Base-by-base conservation (phyloP, 73 alveolate genomes). In the Symbiodinium pilosum region DNA sequence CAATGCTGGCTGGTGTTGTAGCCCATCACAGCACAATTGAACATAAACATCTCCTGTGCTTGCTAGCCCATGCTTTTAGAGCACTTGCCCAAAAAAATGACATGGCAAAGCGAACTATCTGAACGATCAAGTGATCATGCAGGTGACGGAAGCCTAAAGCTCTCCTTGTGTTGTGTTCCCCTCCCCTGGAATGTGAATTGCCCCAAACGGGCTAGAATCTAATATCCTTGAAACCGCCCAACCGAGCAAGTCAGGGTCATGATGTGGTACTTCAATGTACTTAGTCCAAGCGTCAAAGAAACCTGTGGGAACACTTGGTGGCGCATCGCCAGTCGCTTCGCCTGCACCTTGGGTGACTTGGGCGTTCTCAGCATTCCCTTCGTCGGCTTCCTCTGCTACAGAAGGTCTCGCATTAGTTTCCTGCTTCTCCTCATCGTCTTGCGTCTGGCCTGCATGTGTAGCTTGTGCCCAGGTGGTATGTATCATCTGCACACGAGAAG, bases 1-100 rank as follows among this genome's bases (percentile, higher is more conserved):
- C 97, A 91, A 16, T 59, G 97, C 88, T 91, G 39, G 34, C 77
- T 40, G 24, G 77, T 24, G 51, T 59, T 28, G 52, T 42, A 91
- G 69, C 97, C 97, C 97, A 91, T 91, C 81, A 84, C 88, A 14
- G 97, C 77, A n/a, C 51, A 52, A 40, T 91, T 91, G 97, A 91
- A 91, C 39, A 68, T n/a, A 40, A 91, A 91, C 89, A 91, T 68
- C 40, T 69, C 97, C 97, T 91, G 38, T 56, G 44, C 47, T 36
- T 47, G 6, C 59, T 6, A 14, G 14, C 59, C 59, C 59, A n/a
- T n/a, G n/a, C n/a, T n/a, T n/a, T n/a, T n/a, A n/a, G n/a, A n/a
- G n/a, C n/a, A n/a, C n/a, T n/a, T n/a, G n/a, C n/a, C n/a, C n/a
- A n/a, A n/a, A n/a, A n/a, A n/a, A n/a, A n/a, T n/a, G n/a, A n/a